Evolutionary conservation across 345 rosid genomes (phyloP), one percentile per base, ranked within the genome.

Genomic region (Acer saccharum): DNA sequence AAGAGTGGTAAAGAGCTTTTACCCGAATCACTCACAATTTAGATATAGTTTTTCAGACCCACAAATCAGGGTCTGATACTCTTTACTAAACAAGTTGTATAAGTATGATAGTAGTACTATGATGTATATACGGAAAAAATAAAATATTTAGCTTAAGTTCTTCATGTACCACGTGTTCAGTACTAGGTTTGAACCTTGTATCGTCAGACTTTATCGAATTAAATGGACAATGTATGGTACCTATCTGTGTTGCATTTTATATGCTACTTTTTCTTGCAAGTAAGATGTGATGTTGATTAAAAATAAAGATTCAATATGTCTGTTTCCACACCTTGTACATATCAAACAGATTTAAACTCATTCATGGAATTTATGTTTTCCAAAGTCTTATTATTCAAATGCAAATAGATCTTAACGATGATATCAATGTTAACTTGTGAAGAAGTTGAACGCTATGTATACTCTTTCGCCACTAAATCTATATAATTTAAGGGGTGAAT

Each of bases 51-150:
- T 66, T 46, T 72, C 74, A 69, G 78, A 65, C 72, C 82, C 69
- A 69, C 52, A 79, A 82, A 61, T 20, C 21, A 44, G 20, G 78
- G 75, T 68, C 77, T 70, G 76, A 46, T 46, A 67, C 73, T 63
- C 75, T 57, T 64, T 9, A 48, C 58, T 20, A 11, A 74, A 4
- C 55, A 69, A 73, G 80, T 12, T 35, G 73, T 72, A 21, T 8
- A 44, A 10, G 46, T 14, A 6, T 63, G 25, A 23, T 23, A 68
- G 50, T 16, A 32, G 39, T 3, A 32, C 39, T 32, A 32, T 32
- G 39, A 32, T 32, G 39, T 32, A 32, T 32, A 32, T 32, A 32
- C 6, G 39, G 39, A 32, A 32, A 1, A 43, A 43, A 43, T 43
- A 43, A 43, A 6, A 43, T 43, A 43, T 43, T 13, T 27, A 46